Evolutionary conservation across 2,329 filamentous ascomycete species (phyloP).

Genomic region (Colletotrichum filicis): DNA sequence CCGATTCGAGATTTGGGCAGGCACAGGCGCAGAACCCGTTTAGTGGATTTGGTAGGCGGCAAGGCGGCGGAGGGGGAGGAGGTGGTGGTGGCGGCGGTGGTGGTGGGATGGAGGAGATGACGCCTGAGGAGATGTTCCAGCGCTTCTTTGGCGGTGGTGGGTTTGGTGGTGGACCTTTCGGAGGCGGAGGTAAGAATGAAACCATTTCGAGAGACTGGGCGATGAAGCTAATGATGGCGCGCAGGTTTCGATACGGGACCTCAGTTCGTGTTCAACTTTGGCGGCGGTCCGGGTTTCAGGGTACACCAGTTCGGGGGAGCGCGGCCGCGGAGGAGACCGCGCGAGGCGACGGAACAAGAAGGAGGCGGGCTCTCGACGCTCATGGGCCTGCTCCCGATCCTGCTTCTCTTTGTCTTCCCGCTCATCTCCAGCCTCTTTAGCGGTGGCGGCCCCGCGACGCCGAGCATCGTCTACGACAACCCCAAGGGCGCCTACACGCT

Average conservation of each 20-base stretch:
- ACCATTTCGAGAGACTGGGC: neutral
- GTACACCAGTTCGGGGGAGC: conserved; percentile 95
- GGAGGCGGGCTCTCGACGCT: conserved; percentile 68
- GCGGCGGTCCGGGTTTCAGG: conserved; percentile 88
- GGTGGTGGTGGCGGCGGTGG: conserved; percentile 65
- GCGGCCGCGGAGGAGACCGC: conserved; percentile 80
- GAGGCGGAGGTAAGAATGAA: conserved; percentile 47
- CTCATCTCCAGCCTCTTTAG: conserved; percentile 84
- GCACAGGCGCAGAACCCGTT: conserved; percentile 73
- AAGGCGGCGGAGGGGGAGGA: conserved; percentile 49
- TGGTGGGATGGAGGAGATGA: conserved; percentile 91
- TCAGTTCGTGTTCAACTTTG: conserved; percentile 95
- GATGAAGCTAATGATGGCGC: conserved; percentile 17
- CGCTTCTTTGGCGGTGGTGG: conserved; percentile 88
- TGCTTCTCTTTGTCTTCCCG: conserved; percentile 89
- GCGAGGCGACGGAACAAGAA: conserved; percentile 66
- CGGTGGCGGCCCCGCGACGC: conserved; percentile 65
- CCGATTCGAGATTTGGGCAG: conserved; percentile 84
- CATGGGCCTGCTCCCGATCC: conserved; percentile 83
- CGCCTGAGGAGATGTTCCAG: conserved; percentile 95
- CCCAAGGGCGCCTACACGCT: conserved; percentile 78
- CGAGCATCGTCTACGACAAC: conserved; percentile 80
- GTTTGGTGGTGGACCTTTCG: conserved; percentile 68
- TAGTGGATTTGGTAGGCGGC: conserved; percentile 65
- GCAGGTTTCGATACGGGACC: conserved; percentile 79